Evolutionary conservation across 352 stramenopile genomes (phyloP).

Genomic region (Globisporangium barbulae): DNA sequence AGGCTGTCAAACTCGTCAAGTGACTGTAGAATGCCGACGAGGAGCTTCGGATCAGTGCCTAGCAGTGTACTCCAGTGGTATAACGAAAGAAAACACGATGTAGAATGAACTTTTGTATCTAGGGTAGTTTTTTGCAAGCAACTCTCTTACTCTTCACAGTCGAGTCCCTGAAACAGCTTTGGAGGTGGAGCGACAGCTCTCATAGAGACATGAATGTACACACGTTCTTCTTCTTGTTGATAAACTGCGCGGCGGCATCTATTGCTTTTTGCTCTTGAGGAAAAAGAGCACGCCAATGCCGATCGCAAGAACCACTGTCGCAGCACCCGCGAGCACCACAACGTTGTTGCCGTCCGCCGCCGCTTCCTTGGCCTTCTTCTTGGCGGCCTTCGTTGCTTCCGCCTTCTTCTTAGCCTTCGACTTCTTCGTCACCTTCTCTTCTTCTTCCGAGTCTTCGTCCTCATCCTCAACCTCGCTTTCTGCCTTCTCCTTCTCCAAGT

Average conservation of each 20-base stretch:
- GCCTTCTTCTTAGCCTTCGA: slow-evolving; percentile 42
- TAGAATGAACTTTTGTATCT: too few species aligned
- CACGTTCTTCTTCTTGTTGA: background rate
- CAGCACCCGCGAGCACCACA: slow-evolving; percentile 33
- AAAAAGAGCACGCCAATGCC: slow-evolving; percentile 52
- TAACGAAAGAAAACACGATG: background rate
- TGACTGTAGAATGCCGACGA: too few species aligned
- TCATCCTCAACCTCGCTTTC: slow-evolving; percentile 36
- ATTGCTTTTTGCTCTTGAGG: slow-evolving; percentile 55
- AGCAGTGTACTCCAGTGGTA: too few species aligned
- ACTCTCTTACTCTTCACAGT: background rate
- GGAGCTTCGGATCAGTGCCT: too few species aligned
- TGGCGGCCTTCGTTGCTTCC: slow-evolving; percentile 25
- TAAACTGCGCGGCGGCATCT: slow-evolving; percentile 3
- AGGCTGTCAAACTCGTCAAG: too few species aligned
- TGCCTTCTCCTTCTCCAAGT: slow-evolving; percentile 26
- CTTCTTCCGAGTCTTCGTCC: slow-evolving; percentile 37
- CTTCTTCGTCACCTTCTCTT: slow-evolving; percentile 42
- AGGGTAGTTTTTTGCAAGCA: background rate
- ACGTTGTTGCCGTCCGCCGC: slow-evolving; percentile 15
- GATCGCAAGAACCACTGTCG: slow-evolving; percentile 42
- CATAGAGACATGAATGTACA: background rate
- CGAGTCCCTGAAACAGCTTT: too few species aligned
- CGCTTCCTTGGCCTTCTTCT: slow-evolving; percentile 20
- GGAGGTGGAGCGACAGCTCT: too few species aligned